phyloP scores from a whole-genome alignment of 345 rosid genomes.

The Brassica carinata region DNA sequence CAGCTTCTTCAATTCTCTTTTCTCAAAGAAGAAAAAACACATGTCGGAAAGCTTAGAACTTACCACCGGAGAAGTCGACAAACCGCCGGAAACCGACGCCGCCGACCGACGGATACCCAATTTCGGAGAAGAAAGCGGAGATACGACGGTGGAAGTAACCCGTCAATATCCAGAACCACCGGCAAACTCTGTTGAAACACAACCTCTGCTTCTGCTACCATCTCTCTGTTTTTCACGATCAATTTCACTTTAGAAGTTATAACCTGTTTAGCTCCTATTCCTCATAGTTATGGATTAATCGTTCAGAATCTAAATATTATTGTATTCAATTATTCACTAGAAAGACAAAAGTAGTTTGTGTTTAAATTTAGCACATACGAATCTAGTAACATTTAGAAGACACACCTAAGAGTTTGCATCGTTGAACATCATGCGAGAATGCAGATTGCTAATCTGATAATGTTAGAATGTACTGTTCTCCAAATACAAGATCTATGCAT shows the following conservation, averaged over 20 bases:
- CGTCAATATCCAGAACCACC: conserved; percentile 51
- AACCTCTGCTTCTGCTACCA: conserved; percentile 75
- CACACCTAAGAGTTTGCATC: too few relatives aligned
- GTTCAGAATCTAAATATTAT: too few relatives aligned
- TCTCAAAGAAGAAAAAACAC: background rate
- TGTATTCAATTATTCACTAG: background rate
- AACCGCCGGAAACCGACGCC: conserved; percentile 49
- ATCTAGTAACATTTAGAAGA: too few relatives aligned
- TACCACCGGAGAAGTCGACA: conserved; percentile 51
- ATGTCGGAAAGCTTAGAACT: conserved; percentile 10
- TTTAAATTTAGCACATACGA: background rate
- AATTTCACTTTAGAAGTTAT: background rate
- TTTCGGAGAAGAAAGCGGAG: conserved; percentile 47
- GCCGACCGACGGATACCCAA: conserved; percentile 42
- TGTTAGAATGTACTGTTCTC: too few relatives aligned
- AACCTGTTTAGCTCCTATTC: background rate
- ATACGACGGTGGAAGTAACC: conserved; percentile 28
- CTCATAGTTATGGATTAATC: too few relatives aligned
- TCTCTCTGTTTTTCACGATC: conserved; percentile 36
- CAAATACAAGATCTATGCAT: too few relatives aligned
- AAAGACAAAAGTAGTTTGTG: too few relatives aligned
- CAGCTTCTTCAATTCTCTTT: background rate
- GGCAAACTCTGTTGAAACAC: conserved; percentile 59
- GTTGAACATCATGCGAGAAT: too few relatives aligned
- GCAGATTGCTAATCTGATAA: too few relatives aligned